These are phyloP conservation scores for Mycocentrospora acerina DNA, from an alignment of 2,329 filamentous ascomycete genomes.

Conservation along the genomic window DNA sequence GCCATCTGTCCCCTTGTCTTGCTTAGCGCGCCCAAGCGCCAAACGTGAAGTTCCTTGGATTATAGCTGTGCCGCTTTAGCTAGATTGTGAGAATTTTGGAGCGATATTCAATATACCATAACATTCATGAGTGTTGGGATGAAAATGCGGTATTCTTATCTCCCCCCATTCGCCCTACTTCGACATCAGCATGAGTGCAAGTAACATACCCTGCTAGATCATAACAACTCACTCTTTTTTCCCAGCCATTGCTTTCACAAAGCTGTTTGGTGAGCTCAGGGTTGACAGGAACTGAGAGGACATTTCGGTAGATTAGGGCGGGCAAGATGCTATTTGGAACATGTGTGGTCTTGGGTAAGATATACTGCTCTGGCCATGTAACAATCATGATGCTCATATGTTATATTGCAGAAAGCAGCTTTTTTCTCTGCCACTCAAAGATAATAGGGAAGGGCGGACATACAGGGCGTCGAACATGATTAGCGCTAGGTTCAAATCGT, in stretches of 20 bases:
- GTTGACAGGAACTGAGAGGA: slow-evolving; percentile 26
- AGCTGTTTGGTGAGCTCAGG: slow-evolving; percentile 22
- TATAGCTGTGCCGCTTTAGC: slow-evolving; percentile 2
- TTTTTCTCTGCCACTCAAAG: no score
- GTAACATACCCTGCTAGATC: neutral
- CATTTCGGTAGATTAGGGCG: slow-evolving; percentile 40
- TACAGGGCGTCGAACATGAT: neutral
- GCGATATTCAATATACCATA: slow-evolving; percentile 25
- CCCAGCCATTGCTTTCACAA: slow-evolving; percentile 37
- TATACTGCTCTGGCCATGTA: slow-evolving; percentile 9
- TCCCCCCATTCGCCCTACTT: slow-evolving; percentile 27
- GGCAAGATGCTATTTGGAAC: slow-evolving; percentile 38
- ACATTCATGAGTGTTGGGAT: slow-evolving; percentile 43
- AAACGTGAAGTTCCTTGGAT: slow-evolving; percentile 29
- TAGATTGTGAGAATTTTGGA: neutral
- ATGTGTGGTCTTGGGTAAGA: slow-evolving; percentile 1
- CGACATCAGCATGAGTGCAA: neutral
- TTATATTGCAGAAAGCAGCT: no score
- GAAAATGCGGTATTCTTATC: slow-evolving; percentile 31
- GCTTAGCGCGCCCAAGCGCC: slow-evolving; percentile 32
- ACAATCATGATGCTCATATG: neutral
- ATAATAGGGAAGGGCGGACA: no score
- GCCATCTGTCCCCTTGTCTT: slow-evolving; percentile 17
- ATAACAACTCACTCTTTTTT: slow-evolving; percentile 24
- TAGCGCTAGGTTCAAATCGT: slow-evolving; percentile 1